A percentile compares a stretch with the other conserved stretches of the same genome.
Evolutionary conservation across 2,329 filamentous ascomycete genomes (phyloP).

Genomic region (Ilyonectria destructans): DNA sequence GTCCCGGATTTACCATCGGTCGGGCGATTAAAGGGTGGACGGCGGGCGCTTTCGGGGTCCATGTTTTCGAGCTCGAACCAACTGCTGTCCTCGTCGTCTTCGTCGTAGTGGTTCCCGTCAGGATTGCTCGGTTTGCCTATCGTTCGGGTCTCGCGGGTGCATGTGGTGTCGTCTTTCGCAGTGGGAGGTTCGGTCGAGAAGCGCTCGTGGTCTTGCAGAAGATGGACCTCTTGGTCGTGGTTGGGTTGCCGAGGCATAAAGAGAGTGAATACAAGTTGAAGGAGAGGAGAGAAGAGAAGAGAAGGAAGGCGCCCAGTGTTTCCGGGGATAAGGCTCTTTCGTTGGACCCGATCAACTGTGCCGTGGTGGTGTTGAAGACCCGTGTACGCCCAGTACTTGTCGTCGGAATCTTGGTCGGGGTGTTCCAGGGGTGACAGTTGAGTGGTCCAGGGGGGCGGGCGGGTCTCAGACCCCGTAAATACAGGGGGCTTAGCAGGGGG

Average conservation of each 20-base stretch:
- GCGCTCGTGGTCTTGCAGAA: constrained; percentile 40
- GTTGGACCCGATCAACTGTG: constrained; percentile 40
- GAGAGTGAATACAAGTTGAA: constrained; percentile 23
- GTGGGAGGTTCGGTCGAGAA: constrained; percentile 34
- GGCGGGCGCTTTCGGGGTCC: constrained; percentile 59
- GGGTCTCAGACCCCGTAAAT: constrained; percentile 44
- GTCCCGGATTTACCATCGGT: constrained; percentile 62
- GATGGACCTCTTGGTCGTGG: constrained; percentile 44
- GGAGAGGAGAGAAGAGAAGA: constrained; percentile 26
- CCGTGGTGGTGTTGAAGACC: constrained; percentile 33
- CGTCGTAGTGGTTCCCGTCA: constrained; percentile 50
- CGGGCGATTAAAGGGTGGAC: constrained; percentile 64
- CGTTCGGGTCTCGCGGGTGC: constrained; percentile 41
- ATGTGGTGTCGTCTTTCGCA: constrained; percentile 50
- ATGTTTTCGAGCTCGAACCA: constrained; percentile 54
- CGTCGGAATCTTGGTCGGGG: constrained; percentile 31
- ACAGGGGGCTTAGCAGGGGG: constrained; percentile 40
- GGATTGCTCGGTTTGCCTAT: constrained; percentile 46
- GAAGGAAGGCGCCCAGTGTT: constrained; percentile 33
- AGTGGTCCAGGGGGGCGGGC: constrained; percentile 41
- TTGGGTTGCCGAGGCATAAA: constrained; percentile 45
- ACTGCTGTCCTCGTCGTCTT: constrained; percentile 52
- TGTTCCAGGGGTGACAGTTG: constrained; percentile 24
- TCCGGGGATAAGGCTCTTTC: constrained; percentile 26
- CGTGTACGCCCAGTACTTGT: constrained; percentile 26